Base-by-base conservation (phyloP, 202 grass and related monocot species). In the Setaria viridis region DNA sequence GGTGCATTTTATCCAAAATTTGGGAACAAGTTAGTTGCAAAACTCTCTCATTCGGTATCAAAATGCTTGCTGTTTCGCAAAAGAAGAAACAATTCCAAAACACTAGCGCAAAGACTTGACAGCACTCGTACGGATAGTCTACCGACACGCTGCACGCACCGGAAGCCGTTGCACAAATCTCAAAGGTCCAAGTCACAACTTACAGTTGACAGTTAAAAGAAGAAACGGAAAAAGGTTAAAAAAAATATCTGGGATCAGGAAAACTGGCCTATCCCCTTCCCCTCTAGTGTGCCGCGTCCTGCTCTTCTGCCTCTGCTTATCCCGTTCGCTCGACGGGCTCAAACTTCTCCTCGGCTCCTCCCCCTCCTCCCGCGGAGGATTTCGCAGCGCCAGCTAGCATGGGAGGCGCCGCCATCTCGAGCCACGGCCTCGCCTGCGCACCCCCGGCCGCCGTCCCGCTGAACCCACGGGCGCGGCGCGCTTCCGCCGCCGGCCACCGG, bases 381-480 rank as follows among this genome's bases (percentile, higher is more conserved):
- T 14, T 30, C 8, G 25, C 25, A 72, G 55, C 65, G 33, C 65
- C 33, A 30, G 53, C 19, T n/a, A 80, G 25, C 75, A 88, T 88
- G 89, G 84, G 85, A 77, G 85, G 53, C 70, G 37, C 81, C 63
- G 77, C 85, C 62, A 35, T 87, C 25, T 65, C 57, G 46, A 70
- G 85, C 85, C 55, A 74, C 46, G 70, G 53, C 55, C 89, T 91
- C 76, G 14, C 70, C 45, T 80, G 85, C 37, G 76, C 70, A n/a
- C 70, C 85, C 1, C 81, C 70, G 3, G 54, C 70, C 11, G 35
- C 62, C 47, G 46, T 71, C 14, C 46, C 47, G 30, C 76, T 81
- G 15, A 68, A 80, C 11, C 70, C 39, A 30, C 81, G 63, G 37
- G 30, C 37, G n/a, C 77, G 70, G 2, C 81, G 70, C 37, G 64